phyloP scores from a whole-genome alignment of 139 green algal species.

The Volvox reticuliferus region DNA sequence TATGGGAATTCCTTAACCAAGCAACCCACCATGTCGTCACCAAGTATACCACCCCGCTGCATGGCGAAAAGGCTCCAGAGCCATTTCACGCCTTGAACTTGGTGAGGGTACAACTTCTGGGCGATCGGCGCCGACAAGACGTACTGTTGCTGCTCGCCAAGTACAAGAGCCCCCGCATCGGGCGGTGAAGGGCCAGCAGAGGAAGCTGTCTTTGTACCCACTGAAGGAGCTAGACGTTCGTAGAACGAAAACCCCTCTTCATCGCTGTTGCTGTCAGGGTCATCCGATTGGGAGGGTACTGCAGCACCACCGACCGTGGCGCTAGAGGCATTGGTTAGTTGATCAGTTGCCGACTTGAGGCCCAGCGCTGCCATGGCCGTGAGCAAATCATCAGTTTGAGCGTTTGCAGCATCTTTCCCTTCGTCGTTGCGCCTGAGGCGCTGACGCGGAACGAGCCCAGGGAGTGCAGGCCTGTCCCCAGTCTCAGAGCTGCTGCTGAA shows the following conservation, averaged over 20 bases:
- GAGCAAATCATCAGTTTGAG: neutral
- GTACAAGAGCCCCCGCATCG: neutral
- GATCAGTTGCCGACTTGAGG: neutral
- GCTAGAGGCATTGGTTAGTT: neutral
- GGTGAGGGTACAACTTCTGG: slow-evolving; percentile 78
- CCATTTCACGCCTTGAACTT: slow-evolving; percentile 86
- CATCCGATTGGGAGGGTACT: neutral
- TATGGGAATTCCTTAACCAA: too few species aligned
- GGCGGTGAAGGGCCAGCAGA: neutral
- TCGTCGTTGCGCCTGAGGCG: neutral
- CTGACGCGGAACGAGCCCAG: neutral
- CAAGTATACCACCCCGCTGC: slow-evolving; percentile 85
- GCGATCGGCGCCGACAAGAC: slow-evolving; percentile 53
- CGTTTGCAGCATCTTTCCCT: neutral
- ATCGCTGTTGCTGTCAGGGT: slow-evolving; percentile 7
- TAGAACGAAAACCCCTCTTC: neutral
- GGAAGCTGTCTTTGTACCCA: neutral
- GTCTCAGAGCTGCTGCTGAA: slow-evolving; percentile 16
- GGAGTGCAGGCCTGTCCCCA: neutral
- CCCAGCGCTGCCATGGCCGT: neutral
- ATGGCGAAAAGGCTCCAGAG: slow-evolving; percentile 76
- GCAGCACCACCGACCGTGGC: neutral
- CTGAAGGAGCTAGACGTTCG: neutral
- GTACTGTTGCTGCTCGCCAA: slow-evolving; percentile 48
- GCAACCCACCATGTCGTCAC: slow-evolving; percentile 76